Base-by-base conservation (phyloP, 169 alveolate genomes). In the Eimeria acervulina region DNA sequence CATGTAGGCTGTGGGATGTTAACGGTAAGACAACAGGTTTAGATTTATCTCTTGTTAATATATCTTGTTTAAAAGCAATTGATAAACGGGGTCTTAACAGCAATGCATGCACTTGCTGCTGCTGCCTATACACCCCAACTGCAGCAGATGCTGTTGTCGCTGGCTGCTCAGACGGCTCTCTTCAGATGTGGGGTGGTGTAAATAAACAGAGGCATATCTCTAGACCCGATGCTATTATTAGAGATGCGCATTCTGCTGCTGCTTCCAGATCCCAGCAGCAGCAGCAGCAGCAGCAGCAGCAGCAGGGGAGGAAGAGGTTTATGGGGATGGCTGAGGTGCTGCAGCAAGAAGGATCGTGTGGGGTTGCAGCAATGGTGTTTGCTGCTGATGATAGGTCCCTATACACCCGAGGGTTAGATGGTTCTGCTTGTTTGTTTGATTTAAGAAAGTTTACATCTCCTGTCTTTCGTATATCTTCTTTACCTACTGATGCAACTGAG, bases 81-180 rank as follows among this genome's bases (percentile, higher is more conserved):
- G 96, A 90, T 74, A 33, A 78, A n/a, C 44, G 97, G 33, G 87
- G 87, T 23, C 17, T 26, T n/a, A 90, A 74, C 87, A 95, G 90
- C 81, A 80, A 87, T 85, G 59, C 33, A 33, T 33, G 88, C 80
- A 94, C 47, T 55, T 68, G 84, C 80, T n/a, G 90, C 47, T 88
- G 96, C 81, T 90, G 95, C 31, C 15, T 70, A 42, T 66, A 33
- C 83, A 36, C 96, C 33, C 96, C 96, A 12, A 70, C 95, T 1
- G 42, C 59, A 31, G 96, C 94, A 26, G 33, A 70, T 51, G 51
- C 68, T n/a, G 72, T 95, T 28, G 90, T 95, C 40, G 96, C 38
- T 10, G 96, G 96, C 17, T 95, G 96, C 66, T 52, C 92, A 23
- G 96, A 95, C 90, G 96, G 96, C 44, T 95, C 96, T 19, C 61